Conservation (phyloP, 2,329 filamentous ascomycete species). For the Fusarium nisikadoi region DNA sequence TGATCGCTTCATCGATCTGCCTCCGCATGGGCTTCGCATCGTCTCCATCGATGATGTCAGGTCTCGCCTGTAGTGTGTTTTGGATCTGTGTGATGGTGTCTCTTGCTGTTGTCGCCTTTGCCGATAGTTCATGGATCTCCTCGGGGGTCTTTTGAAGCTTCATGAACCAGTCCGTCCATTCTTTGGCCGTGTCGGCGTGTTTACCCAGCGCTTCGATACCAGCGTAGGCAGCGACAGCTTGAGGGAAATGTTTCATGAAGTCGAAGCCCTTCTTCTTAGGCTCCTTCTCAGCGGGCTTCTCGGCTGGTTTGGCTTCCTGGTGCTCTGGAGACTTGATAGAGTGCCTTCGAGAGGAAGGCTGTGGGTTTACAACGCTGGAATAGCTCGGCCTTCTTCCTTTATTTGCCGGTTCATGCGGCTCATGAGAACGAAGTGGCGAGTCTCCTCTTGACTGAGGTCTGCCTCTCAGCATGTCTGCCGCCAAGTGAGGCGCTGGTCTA, state of each 20-base stretch:
- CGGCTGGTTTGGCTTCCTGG: background rate
- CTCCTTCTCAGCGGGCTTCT: background rate
- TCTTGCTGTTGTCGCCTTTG: conserved; percentile 43
- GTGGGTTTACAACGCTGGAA: background rate
- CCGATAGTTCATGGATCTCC: conserved; percentile 44
- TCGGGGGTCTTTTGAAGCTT: conserved; percentile 47
- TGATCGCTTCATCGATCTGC: conserved; percentile 46
- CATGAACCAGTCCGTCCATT: conserved; percentile 50
- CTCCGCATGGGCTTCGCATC: conserved; percentile 41
- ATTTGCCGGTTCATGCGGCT: background rate
- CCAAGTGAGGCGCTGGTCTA: conserved; percentile 12
- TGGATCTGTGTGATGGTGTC: conserved; percentile 49
- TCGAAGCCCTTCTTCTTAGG: conserved; percentile 5
- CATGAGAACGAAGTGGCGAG: background rate
- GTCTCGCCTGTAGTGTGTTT: conserved; percentile 42
- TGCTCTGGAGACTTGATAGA: background rate
- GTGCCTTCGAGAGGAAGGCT: background rate
- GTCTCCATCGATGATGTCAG: conserved; percentile 48
- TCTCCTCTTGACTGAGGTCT: conserved; percentile 28
- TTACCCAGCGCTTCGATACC: conserved; percentile 42
- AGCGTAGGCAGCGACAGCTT: conserved; percentile 42
- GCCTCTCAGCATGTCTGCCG: conserved; percentile 17
- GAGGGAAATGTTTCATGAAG: conserved; percentile 40
- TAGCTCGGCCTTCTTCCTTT: background rate
- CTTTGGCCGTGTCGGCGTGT: conserved; percentile 48